Base-by-base conservation (phyloP, 805 yeast species). In the Metschnikowia gelsemii region DNA sequence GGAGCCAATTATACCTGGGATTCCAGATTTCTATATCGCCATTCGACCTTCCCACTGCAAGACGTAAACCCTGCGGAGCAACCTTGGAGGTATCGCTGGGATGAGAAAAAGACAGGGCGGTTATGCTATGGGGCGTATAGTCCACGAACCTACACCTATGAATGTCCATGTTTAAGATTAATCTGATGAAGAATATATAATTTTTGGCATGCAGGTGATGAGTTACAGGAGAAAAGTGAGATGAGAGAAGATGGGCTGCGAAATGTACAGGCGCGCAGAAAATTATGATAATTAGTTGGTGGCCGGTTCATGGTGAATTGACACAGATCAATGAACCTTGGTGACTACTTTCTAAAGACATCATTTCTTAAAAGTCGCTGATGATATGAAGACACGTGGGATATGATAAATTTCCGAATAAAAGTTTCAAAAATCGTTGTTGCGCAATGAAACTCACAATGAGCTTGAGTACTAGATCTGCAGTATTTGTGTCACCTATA, bases 1-100 rank as follows among this genome's bases (percentile, higher is more conserved):
- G 88, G 39, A 79, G 66, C 97, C 97, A 90, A 54, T 78, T 76
- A 47, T 75, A 72, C 54, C 81, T 73, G 29, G 96, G 96, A 61
- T 87, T 87, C 96, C 98, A 91, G 24, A 93, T 80, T 63, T 93
- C 99, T 45, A 93, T 85, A 56, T 90, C 90, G 28, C 99, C 99
- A 59, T 93, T 90, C 33, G 87, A 78, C 61, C 97, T 76, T 22
- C 96, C 98, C 5, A 91, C 85, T 0, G 98, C 97, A 27, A 93
- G 65, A 45, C 96, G 73, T 41, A 88, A 68, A 45, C 78, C 82
- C 16, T 66, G 60, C 3, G 70, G 64, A 0, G 87, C 76, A 4
- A 63, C 59, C 32, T 46, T 39, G 23, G 43, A 32, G 27, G 46
- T 20, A 29, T 45, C 47, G 26, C 54, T 50, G 23, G 49, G 38